Conservation (phyloP, 2,329 filamentous ascomycete genomes). For the Xylaria sp. region DNA sequence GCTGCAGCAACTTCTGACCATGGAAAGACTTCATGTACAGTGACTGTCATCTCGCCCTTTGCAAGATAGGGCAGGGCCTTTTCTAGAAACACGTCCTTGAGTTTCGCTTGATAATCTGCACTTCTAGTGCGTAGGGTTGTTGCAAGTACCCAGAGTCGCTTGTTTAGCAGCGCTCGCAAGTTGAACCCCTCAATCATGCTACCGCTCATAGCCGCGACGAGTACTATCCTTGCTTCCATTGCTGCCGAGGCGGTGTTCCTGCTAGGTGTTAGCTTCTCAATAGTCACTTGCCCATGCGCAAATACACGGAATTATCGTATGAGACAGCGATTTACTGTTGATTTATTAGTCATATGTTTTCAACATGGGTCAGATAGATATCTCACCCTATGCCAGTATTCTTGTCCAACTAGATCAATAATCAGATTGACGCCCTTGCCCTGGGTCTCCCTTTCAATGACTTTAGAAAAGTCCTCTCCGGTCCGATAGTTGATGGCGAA, state of each 20-base stretch:
- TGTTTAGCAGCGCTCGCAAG: background rate
- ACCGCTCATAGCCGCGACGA: background rate
- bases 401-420: background rate
- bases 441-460: background rate
- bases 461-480: background rate
- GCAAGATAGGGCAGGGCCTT: background rate
- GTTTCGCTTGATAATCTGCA: background rate
- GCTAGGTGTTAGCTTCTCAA: background rate
- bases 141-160: background rate
- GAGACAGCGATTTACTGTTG: background rate
- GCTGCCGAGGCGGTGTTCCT: background rate
- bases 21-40: background rate
- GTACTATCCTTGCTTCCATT: background rate
- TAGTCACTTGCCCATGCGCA: background rate
- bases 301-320: background rate
- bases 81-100: background rate
- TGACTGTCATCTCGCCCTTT: background rate
- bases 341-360: background rate
- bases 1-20: background rate
- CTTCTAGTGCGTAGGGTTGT: background rate
- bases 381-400: slow-evolving; percentile 1
- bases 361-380: background rate
- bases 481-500: background rate
- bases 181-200: background rate
- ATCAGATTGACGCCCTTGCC: background rate